phyloP scores from a whole-genome alignment of 164 flowering plant genomes.

The Nymphaea colorata region DNA sequence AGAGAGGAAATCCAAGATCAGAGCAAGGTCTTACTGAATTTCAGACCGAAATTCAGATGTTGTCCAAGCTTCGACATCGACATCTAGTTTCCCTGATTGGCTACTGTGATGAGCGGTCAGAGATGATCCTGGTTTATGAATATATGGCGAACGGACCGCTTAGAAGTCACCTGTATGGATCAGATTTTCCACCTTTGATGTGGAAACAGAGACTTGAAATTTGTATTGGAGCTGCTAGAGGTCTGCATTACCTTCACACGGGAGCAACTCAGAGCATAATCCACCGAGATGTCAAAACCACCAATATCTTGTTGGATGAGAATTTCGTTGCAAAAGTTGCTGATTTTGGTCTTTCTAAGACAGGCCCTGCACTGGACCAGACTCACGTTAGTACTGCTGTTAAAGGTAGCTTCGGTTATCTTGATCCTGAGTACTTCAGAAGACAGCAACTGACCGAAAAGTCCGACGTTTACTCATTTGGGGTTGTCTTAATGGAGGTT shows the following conservation, averaged over 20 bases:
- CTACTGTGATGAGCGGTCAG: conserved; percentile 83
- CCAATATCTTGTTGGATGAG: conserved; percentile 86
- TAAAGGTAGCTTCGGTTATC: conserved; percentile 90
- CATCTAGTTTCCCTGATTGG: conserved; percentile 96
- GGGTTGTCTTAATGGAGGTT: conserved; percentile 91
- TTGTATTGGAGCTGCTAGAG: conserved; percentile 93
- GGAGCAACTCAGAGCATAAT: conserved; percentile 84
- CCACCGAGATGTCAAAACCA: conserved; percentile 91
- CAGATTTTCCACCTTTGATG: conserved; percentile 64
- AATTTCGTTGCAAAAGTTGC: conserved; percentile 88
- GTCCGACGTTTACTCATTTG: conserved; percentile 93
- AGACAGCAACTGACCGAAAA: conserved; percentile 88
- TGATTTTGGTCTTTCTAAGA: conserved; percentile 89
- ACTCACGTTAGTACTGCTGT: conserved; percentile 96
- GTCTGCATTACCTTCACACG: conserved; percentile 95
- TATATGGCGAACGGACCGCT: conserved; percentile 97
- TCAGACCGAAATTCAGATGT: conserved; percentile 85
- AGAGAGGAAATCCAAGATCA: conserved; percentile 86
- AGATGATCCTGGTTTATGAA: conserved; percentile 88
- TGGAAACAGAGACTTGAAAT: conserved; percentile 95
- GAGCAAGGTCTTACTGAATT: conserved; percentile 94
- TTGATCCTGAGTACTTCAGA: conserved; percentile 93
- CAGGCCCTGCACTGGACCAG: conserved; percentile 85
- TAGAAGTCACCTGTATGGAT: conserved; percentile 81
- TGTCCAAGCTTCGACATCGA: conserved; percentile 90